These are phyloP conservation scores for Colletotrichum australisinense DNA, from an alignment of 2,329 filamentous ascomycete species.

Conservation along the genomic window DNA sequence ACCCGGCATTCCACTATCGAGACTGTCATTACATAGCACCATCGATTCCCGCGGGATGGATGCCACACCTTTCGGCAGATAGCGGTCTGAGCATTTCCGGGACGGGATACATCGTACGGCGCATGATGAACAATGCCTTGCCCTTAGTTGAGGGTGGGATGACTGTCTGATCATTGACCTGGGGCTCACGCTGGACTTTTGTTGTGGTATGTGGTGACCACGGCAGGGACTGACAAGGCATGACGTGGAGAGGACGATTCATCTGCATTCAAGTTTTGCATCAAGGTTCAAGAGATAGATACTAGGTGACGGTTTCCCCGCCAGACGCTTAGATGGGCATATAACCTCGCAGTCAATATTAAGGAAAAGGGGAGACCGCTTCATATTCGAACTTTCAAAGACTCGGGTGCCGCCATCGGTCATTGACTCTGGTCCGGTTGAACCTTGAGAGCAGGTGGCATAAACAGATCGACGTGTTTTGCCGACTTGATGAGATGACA, in stretches of 20 bases:
- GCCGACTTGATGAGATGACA: slow-evolving; percentile 7
- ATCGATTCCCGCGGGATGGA: not conserved
- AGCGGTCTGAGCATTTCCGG: too few relatives aligned
- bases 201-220: not conserved
- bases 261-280: not conserved
- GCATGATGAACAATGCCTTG: not conserved
- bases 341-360: too few relatives aligned
- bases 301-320: not conserved
- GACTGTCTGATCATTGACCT: not conserved
- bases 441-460: not conserved
- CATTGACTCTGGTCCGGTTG: too few relatives aligned
- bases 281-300: not conserved
- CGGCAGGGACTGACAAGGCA: not conserved
- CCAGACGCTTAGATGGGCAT: too few relatives aligned
- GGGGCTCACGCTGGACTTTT: not conserved
- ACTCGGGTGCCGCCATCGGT: too few relatives aligned
- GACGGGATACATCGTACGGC: not conserved
- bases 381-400: not conserved
- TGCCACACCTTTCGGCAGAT: not conserved
- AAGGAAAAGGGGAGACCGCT: too few relatives aligned
- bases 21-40: not conserved
- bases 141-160: not conserved
- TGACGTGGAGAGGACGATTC: not conserved
- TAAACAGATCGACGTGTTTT: not conserved
- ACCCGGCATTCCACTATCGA: not conserved